Evolutionary conservation across 2,329 filamentous ascomycete genomes (phyloP).

Genomic region (Botryotinia globosa): DNA sequence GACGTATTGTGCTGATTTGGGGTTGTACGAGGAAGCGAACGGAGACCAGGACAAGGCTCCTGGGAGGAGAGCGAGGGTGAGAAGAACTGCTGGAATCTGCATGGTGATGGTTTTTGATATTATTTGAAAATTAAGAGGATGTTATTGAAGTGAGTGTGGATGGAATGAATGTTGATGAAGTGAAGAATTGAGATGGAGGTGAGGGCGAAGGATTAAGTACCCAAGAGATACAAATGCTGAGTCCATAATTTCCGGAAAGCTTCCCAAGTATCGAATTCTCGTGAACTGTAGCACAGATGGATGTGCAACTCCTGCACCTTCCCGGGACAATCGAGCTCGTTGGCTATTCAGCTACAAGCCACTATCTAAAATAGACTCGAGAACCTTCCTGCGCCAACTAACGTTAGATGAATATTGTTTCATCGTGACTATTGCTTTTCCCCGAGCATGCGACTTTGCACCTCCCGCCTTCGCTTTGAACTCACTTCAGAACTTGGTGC

Average conservation of each 20-base stretch:
- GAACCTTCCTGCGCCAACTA: background rate
- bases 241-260: background rate
- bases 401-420: background rate
- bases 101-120: background rate
- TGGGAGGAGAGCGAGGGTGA: background rate
- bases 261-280: background rate
- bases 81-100: background rate
- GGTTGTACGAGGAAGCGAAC: background rate
- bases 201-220: background rate
- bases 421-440: background rate
- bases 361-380: background rate
- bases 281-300: conserved; percentile 2
- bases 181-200: background rate
- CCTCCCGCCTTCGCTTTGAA: background rate
- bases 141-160: background rate
- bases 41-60: background rate
- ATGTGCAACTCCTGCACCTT: background rate
- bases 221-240: background rate
- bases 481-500: background rate
- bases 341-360: background rate
- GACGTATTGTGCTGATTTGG: background rate
- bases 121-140: too few species aligned
- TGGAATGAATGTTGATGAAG: background rate
- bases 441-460: background rate
- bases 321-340: background rate